Conservation (phyloP, 768 basidiomycete genomes). For the Suillus tomentosus region DNA sequence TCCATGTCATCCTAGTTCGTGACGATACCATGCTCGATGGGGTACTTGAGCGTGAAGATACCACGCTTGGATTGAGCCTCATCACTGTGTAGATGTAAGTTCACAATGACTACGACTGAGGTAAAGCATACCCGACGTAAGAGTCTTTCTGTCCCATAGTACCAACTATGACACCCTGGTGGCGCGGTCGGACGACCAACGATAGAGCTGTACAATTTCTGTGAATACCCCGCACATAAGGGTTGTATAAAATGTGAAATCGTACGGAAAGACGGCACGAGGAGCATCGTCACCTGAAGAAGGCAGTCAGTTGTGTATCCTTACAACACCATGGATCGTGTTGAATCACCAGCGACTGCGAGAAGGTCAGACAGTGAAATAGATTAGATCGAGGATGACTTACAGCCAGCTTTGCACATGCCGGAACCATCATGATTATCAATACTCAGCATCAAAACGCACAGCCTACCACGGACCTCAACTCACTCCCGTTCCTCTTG, state of each 20-base stretch:
- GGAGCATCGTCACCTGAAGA: slow-evolving; percentile 81
- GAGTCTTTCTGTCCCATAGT: slow-evolving; percentile 98
- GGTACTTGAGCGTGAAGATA: slow-evolving; percentile 91
- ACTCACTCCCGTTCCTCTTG: no score
- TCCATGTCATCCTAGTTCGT: slow-evolving; percentile 99
- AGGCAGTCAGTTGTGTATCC: neutral
- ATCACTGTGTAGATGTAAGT: slow-evolving; percentile 49
- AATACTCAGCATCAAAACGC: no score
- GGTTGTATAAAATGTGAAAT: slow-evolving; percentile 22
- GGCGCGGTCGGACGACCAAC: slow-evolving; percentile 94
- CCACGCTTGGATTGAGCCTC: slow-evolving; percentile 95
- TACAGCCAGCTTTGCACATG: slow-evolving; percentile 99
- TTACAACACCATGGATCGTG: neutral
- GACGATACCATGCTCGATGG: slow-evolving; percentile 92
- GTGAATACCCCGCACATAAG: neutral
- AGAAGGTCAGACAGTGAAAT: slow-evolving; percentile 24
- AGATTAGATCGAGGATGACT: slow-evolving; percentile 36
- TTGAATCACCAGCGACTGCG: slow-evolving; percentile 61
- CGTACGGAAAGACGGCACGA: slow-evolving; percentile 94
- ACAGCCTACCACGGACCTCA: no score
- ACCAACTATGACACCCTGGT: slow-evolving; percentile 95
- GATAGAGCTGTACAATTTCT: slow-evolving; percentile 64
- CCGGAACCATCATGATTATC: slow-evolving; percentile 72
- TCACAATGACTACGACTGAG: slow-evolving; percentile 2
- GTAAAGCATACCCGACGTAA: slow-evolving; percentile 74